Conservation (phyloP, 306 rosid genomes). For the Vigna nakashimae region DNA sequence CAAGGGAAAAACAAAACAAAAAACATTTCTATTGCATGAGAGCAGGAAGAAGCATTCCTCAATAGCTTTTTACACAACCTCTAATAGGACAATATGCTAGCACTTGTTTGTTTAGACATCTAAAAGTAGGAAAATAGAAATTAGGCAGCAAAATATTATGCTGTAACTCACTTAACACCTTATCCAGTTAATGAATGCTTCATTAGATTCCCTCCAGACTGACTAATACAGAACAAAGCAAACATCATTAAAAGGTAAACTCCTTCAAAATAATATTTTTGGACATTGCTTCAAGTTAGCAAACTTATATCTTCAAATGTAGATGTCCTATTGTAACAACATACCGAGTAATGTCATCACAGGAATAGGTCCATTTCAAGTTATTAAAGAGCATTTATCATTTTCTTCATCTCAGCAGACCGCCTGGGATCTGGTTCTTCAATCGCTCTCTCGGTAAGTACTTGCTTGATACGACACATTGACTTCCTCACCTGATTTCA, state of each 20-base stretch:
- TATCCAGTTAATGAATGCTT: conserved; percentile 14
- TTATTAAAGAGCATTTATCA: conserved; percentile 79
- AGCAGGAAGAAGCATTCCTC: too few relatives aligned
- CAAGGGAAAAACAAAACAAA: neutral
- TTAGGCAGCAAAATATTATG: neutral
- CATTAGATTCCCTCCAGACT: conserved; percentile 6
- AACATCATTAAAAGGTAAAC: conserved; percentile 21
- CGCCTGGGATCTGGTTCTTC: conserved; percentile 95
- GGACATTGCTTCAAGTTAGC: conserved; percentile 33
- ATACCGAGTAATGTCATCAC: conserved; percentile 10
- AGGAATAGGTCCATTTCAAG: conserved; percentile 23
- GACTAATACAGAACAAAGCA: conserved; percentile 24
- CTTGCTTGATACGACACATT: conserved; percentile 97
- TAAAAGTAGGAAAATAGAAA: neutral
- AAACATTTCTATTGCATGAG: too few relatives aligned
- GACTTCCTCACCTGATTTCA: conserved; percentile 91
- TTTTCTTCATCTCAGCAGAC: conserved; percentile 96
- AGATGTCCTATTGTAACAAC: conserved; percentile 37
- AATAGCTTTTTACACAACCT: neutral
- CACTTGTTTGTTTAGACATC: neutral
- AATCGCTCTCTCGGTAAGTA: conserved; percentile 92
- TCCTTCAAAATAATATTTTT: conserved; percentile 6
- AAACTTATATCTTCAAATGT: conserved; percentile 31
- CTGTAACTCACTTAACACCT: conserved; percentile 6
- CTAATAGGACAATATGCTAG: neutral